Evolutionary conservation across 75 land plant genomes (phyloP), one percentile per base, ranked within the genome.

Genomic region (Cunninghamia lanceolata): DNA sequence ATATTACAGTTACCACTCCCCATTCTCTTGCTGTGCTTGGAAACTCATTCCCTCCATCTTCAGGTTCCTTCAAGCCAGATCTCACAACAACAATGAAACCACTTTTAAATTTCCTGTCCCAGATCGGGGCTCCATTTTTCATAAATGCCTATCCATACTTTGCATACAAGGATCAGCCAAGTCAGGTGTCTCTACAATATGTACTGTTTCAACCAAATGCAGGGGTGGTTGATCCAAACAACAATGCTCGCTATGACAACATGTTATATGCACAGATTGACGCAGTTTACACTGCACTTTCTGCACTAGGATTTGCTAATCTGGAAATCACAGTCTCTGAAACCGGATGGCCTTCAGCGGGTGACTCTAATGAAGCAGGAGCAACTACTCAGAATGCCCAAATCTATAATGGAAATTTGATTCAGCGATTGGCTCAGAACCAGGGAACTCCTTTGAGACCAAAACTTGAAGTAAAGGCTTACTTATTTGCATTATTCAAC

Each of bases 81-180:
- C 68, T 93, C 14, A 79, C 75, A 1, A 46, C 84, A 47, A 88
- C 88, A 83, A 84, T 96, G 68, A 90, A 90, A 16, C 92, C 92
- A 0, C 30, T 96, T 46, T 86, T 95, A 38, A 85, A 87, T 76
- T 95, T 96, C 83, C 93, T 91, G 52, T 46, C 94, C 36, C 56
- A 87, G 84, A 88, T 87, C 30, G 88, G 90, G 4, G 92, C 94
- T 16, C 94, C 95, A 7, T 92, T 96, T 83, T 89, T 95, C 82
- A 92, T 96, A n/a, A 96, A 96, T 83, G 95, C 94, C 0, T 96
- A 96, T 82, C 99, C 99, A 1, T 96, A 85, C 85, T 96, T 96
- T 56, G 97, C 99, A 13, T 95, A 96, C 90, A 93, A 91, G 84
- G 90, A 52, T 17, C 83, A 82, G 63, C 94, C 99, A 2, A 63